Evolutionary conservation across 129 eudicot species (phyloP), one percentile per base, ranked within the genome.

Genomic region (Helianthus tuberosus): DNA sequence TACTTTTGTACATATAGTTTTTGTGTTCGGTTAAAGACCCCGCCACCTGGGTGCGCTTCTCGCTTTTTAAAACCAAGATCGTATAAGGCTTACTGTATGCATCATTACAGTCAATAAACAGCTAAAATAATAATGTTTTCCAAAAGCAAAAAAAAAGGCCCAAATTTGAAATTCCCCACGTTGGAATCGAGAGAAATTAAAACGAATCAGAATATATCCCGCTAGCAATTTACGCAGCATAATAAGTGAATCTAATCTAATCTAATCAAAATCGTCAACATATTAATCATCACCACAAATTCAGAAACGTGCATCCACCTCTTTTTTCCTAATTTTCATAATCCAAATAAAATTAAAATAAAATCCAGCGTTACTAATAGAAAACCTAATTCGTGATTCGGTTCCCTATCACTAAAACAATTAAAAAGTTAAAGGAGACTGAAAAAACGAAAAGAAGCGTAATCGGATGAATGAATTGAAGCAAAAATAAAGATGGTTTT

Each of bases 181-280:
- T 47, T 47, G 11, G 51, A 47, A 47, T 47, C 51, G 3, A 47
- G 51, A 12, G 12, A 47, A 47, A 47, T 7, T 61, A 47, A 16
- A 13, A 32, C 8, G 69, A n/a, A 74, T 35, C 78, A 49, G 78
- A 63, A 74, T 50, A 63, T 50, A 61, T 74, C 17, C 71, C 63
- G 20, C 54, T 49, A 63, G 48, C 25, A 14, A 46, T 57, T 44
- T 25, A 44, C 58, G 8, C 23, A 72, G 23, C 23, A 6, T 9
- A 39, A 6, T 9, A 39, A 41, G 16, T 16, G 11, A 11, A n/a
- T 20, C 29, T 16, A 74, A 74, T 20, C 29, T 16, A 74, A 74
- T 63, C 64, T 8, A 29, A 74, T 36, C 39, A 12, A 48, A 74
- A 74, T 43, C 55, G 25, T 11, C 0, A 74, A 13, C 69, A 60